Evolutionary conservation across 495 filamentous ascomycete species (phyloP).

Genomic region (Elaphomyces granulatus): DNA sequence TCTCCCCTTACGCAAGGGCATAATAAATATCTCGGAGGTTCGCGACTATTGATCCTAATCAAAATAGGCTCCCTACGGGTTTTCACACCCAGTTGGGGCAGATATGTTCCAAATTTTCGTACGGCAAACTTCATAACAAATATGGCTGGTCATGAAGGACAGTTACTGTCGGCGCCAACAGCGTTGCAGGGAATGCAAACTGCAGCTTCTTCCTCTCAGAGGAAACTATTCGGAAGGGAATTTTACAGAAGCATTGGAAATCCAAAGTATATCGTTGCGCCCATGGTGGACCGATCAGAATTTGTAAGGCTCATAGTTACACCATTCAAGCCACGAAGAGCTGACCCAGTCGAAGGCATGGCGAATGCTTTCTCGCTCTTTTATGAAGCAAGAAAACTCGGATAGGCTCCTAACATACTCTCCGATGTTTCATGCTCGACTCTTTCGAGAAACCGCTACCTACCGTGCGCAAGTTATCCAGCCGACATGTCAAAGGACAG

Average conservation of each 20-base stretch:
- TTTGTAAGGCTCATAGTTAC: slow-evolving; percentile 72
- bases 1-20: too few species aligned
- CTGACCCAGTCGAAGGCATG: slow-evolving; percentile 70
- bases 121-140: too few species aligned
- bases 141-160: too few species aligned
- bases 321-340: too few species aligned
- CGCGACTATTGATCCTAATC: too few species aligned
- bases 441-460: slow-evolving; percentile 59
- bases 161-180: too few species aligned
- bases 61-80: slow-evolving; percentile 21
- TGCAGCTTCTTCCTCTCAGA: too few species aligned
- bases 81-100: slow-evolving; percentile 21
- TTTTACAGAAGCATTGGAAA: slow-evolving; percentile 91
- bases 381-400: slow-evolving; percentile 48
- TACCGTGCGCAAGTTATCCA: slow-evolving; percentile 70
- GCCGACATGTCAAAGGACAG: slow-evolving; percentile 32
- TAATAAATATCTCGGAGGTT: too few species aligned
- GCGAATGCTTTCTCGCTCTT: slow-evolving; percentile 88
- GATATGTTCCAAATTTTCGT: slow-evolving; percentile 3
- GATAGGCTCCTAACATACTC: slow-evolving; percentile 64
- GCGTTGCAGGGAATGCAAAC: too few species aligned
- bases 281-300: slow-evolving; percentile 97
- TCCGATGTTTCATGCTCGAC: slow-evolving; percentile 86
- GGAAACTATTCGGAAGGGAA: slow-evolving; percentile 41
- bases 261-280: slow-evolving; percentile 78